Conservation (phyloP, 768 basidiomycete genomes). For the Phlebiopsis gigantea region DNA sequence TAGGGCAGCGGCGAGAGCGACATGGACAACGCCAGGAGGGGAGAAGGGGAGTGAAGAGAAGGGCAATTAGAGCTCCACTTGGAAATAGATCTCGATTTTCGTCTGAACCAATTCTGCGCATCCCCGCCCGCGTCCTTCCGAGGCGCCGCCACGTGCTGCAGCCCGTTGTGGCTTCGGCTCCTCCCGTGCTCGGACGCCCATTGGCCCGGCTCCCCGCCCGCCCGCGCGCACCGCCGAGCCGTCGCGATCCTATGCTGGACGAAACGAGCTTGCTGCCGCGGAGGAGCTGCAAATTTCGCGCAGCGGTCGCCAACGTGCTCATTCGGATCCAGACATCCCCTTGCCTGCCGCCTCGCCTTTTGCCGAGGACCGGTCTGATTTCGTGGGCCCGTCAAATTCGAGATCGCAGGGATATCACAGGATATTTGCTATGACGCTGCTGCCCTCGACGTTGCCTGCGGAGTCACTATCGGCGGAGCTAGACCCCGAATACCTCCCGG, state of each 20-base stretch:
- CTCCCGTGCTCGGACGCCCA: background rate
- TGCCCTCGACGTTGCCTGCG: no score
- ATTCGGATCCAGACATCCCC: no score
- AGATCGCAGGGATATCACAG: background rate
- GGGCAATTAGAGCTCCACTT: background rate
- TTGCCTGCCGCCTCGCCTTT: no score
- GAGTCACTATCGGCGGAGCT: no score
- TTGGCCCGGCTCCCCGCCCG: background rate
- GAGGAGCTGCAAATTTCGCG: no score
- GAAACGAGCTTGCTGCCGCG: background rate
- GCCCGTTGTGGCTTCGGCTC: slow-evolving; percentile 3
- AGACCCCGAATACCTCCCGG: no score
- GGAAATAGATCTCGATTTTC: background rate
- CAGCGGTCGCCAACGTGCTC: no score
- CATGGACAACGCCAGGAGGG: background rate
- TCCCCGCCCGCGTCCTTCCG: slow-evolving; percentile 7
- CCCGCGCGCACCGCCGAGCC: background rate
- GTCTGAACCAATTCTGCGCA: slow-evolving; percentile 4
- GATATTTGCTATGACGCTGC: background rate
- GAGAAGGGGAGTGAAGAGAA: background rate
- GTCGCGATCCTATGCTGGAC: background rate
- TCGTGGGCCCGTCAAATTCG: background rate
- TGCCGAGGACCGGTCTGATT: background rate
- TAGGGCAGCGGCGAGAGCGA: background rate
- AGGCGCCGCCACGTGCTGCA: slow-evolving; percentile 2